Percentiles rank a stretch among this genome's conserved stretches.
These are phyloP conservation scores for Cercospora sojina DNA, from an alignment of 2,329 filamentous ascomycete genomes.

Conservation along the genomic window DNA sequence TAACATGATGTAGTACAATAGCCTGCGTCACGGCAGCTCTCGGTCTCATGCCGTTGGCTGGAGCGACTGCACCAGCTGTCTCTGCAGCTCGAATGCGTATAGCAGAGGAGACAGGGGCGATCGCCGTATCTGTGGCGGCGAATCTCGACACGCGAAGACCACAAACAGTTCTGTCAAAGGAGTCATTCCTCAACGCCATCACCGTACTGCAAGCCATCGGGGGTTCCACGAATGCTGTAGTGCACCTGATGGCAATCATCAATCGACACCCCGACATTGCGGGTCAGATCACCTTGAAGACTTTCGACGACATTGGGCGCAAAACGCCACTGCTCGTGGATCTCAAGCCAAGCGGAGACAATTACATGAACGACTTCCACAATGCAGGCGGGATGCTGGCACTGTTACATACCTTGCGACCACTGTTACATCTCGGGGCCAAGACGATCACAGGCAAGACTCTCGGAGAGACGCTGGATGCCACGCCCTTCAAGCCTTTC, in stretches of 20 bases:
- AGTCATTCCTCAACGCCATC: slow-evolving; percentile 52
- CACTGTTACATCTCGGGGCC: slow-evolving; percentile 49
- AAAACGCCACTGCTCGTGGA: slow-evolving; percentile 51
- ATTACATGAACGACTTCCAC: slow-evolving; percentile 58
- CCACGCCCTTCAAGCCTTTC: slow-evolving; percentile 45
- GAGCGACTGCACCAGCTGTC: slow-evolving; percentile 55
- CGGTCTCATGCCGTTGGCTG: slow-evolving; percentile 54
- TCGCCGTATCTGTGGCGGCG: slow-evolving; percentile 47
- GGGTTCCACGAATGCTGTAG: slow-evolving; percentile 47
- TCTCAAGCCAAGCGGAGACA: slow-evolving; percentile 55
- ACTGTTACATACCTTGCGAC: slow-evolving; percentile 48
- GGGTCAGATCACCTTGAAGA: slow-evolving; percentile 47
- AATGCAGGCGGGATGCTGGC: slow-evolving; percentile 54
- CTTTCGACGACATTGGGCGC: slow-evolving; percentile 50
- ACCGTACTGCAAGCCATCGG: slow-evolving; percentile 48
- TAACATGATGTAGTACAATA: slow-evolving; percentile 50
- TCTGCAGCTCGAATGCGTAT: slow-evolving; percentile 53
- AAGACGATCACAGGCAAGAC: slow-evolving; percentile 51
- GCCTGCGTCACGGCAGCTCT: slow-evolving; percentile 54
- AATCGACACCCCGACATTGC: slow-evolving; percentile 52
- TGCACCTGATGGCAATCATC: slow-evolving; percentile 48
- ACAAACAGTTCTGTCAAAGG: slow-evolving; percentile 47
- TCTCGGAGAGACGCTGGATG: slow-evolving; percentile 48
- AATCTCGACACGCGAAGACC: slow-evolving; percentile 41
- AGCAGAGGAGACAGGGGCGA: slow-evolving; percentile 55